These are phyloP conservation scores for Podochytrium sp. DNA, from an alignment of 192 early-diverging fungal species.

Conservation along the genomic window DNA sequence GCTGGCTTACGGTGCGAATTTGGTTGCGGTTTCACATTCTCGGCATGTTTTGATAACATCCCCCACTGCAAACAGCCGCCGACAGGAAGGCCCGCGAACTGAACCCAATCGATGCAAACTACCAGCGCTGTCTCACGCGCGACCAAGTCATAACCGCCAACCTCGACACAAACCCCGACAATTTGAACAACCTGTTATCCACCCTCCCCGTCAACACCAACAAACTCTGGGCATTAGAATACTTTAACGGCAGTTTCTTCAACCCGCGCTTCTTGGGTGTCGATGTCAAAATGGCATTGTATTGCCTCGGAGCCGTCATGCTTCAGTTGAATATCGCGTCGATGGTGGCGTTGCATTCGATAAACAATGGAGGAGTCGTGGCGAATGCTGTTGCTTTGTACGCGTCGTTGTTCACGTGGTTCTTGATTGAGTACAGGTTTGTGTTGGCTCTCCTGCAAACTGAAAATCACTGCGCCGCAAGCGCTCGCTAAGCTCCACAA, in stretches of 20 bases:
- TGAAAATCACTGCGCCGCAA: neutral
- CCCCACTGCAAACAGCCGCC: neutral
- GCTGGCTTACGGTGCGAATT: neutral
- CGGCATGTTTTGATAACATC: neutral
- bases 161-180: neutral
- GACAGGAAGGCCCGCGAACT: neutral
- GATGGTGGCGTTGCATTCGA: neutral
- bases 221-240: constrained; percentile 16
- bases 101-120: constrained; percentile 20
- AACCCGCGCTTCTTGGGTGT: constrained; percentile 29
- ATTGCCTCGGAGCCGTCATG: constrained; percentile 30
- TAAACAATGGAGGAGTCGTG: constrained; percentile 8
- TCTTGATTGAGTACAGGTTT: constrained; percentile 35
- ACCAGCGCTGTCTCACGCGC: constrained; percentile 26
- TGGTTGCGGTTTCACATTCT: neutral
- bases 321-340: constrained; percentile 31
- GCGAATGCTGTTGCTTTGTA: constrained; percentile 17
- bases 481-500: neutral
- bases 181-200: neutral
- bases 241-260: constrained; percentile 29
- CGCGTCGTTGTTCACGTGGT: constrained; percentile 25
- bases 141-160: constrained; percentile 17
- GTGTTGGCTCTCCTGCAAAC: neutral
- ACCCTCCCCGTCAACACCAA: neutral
- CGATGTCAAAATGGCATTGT: constrained; percentile 40